A percentile compares a stretch with the other conserved stretches of the same genome.
Conservation (phyloP, 768 basidiomycete genomes). For the Pleurotus sapidus region DNA sequence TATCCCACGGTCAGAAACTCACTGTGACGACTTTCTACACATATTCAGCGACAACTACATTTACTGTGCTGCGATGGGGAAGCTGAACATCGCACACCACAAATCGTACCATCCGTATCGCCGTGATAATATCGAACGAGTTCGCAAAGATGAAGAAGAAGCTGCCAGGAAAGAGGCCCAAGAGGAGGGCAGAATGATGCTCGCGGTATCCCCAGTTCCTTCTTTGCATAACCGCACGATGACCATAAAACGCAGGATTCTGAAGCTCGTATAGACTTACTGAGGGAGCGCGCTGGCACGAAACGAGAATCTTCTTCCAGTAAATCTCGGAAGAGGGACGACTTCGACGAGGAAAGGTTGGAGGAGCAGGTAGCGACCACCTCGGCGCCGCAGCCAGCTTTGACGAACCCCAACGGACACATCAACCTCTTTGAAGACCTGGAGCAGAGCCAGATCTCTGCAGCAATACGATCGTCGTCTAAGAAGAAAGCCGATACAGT, state of each 20-base stretch:
- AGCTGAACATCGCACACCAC: slow-evolving; percentile 87
- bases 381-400: slow-evolving; percentile 24
- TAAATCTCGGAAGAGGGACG: slow-evolving; percentile 33
- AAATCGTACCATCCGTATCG: slow-evolving; percentile 90
- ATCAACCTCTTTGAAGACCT: slow-evolving; percentile 85
- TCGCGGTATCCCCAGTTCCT: slow-evolving; percentile 41
- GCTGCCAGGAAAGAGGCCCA: slow-evolving; percentile 62
- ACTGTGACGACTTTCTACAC: too few relatives aligned
- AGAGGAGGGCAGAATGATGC: slow-evolving; percentile 67
- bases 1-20: too few relatives aligned
- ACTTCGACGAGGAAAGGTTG: slow-evolving; percentile 14
- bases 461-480: slow-evolving; percentile 35
- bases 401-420: slow-evolving; percentile 58
- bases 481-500: slow-evolving; percentile 44
- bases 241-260: slow-evolving; percentile 53
- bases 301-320: slow-evolving; percentile 18
- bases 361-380: slow-evolving; percentile 9
- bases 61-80: slow-evolving; percentile 52
- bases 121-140: slow-evolving; percentile 79
- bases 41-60: not conserved
- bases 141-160: slow-evolving; percentile 80
- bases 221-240: slow-evolving; percentile 3
- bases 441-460: slow-evolving; percentile 54
- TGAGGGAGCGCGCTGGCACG: slow-evolving; percentile 60
- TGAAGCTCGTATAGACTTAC: slow-evolving; percentile 68